A percentile compares a stretch with the other conserved stretches of the same genome.
Conservation (phyloP, 148 eudicot species). For the Drosera capensis region DNA sequence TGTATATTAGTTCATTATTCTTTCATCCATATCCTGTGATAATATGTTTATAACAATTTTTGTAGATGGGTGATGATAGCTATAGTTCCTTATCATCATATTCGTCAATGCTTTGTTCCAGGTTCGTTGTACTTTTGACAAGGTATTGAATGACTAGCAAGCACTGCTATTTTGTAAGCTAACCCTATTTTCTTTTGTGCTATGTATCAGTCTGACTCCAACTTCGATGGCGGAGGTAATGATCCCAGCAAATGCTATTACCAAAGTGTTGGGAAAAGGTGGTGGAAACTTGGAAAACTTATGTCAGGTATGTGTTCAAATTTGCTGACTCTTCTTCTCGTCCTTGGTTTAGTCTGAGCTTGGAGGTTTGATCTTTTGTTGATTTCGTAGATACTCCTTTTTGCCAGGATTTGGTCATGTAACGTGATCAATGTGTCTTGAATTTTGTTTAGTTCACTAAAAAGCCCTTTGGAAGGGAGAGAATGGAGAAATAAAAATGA, state of each 20-base stretch:
- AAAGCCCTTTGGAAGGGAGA: too few relatives aligned
- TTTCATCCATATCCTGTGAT: too few relatives aligned
- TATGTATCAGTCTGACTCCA: conserved; percentile 35
- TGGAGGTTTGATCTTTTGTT: not conserved
- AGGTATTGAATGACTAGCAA: not conserved
- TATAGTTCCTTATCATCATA: conserved; percentile 57
- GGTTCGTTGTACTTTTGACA: conserved; percentile 26
- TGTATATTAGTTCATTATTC: too few relatives aligned
- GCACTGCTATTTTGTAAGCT: not conserved
- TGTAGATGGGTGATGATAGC: conserved; percentile 46
- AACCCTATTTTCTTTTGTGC: not conserved
- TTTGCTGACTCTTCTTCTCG: not conserved
- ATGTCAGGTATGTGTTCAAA: conserved; percentile 69
- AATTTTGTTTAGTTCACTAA: too few relatives aligned
- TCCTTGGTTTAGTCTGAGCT: too few relatives aligned
- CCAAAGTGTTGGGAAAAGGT: conserved; percentile 79
- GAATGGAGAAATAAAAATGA: too few relatives aligned
- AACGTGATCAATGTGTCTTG: too few relatives aligned
- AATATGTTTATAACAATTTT: not conserved
- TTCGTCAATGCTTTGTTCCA: conserved; percentile 59
- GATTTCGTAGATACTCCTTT: not conserved
- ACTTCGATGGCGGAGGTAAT: conserved; percentile 63
- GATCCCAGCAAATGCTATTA: conserved; percentile 70
- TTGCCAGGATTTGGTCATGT: too few relatives aligned
- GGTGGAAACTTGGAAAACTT: conserved; percentile 77